phyloP scores from a whole-genome alignment of 192 early-diverging fungal genomes.

The Chytriomyces sp. region DNA sequence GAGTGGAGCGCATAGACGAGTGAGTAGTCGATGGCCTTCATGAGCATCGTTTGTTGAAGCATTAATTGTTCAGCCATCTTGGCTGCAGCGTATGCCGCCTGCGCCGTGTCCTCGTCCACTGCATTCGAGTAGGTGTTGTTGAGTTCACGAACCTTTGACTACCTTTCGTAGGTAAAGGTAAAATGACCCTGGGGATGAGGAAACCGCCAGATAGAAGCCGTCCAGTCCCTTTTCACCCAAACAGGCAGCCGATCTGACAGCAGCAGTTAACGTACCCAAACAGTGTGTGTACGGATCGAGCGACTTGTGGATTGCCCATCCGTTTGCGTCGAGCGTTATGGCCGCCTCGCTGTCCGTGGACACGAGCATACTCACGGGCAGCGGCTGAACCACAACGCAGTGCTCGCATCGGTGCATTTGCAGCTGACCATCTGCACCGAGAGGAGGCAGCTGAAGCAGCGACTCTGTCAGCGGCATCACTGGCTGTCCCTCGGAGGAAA shows the following conservation, averaged over 20 bases:
- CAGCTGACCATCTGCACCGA: too few relatives aligned
- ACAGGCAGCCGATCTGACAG: neutral
- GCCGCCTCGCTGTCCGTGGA: neutral
- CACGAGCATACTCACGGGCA: neutral
- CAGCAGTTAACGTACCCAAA: neutral
- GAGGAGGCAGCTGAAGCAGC: too few relatives aligned
- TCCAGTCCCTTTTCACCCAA: neutral
- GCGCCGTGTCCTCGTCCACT: constrained; percentile 9
- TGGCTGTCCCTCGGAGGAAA: too few relatives aligned
- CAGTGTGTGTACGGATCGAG: neutral
- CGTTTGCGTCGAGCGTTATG: neutral
- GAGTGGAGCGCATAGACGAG: constrained; percentile 87
- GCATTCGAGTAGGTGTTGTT: neutral
- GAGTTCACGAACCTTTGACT: neutral
- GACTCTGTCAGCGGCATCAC: too few relatives aligned
- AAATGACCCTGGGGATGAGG: neutral
- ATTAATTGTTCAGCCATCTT: constrained; percentile 11
- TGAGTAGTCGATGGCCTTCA: constrained; percentile 67
- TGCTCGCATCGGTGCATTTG: neutral
- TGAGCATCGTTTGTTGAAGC: constrained; percentile 7
- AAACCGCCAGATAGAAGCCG: neutral
- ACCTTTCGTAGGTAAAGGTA: neutral
- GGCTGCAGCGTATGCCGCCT: constrained; percentile 16
- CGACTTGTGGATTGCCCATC: neutral
- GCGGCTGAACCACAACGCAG: constrained; percentile 10